These are phyloP conservation scores for Ophiostoma ips DNA, from an alignment of 2,329 filamentous ascomycete species.

Conservation along the genomic window DNA sequence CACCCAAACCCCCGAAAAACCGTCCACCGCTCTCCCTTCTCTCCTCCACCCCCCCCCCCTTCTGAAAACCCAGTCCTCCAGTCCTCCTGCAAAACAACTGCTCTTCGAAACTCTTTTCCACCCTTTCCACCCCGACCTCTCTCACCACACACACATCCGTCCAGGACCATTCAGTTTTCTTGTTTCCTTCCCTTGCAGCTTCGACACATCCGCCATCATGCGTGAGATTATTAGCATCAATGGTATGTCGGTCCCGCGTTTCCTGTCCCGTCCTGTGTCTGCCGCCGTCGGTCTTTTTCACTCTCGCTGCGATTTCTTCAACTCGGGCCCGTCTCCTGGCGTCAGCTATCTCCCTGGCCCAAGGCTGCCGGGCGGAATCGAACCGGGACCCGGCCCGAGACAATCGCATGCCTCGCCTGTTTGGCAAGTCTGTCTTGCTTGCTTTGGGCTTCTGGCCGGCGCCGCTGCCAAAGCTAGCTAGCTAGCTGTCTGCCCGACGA, in stretches of 20 bases:
- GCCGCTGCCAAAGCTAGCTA: no score
- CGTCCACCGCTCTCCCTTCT: constrained; percentile 6
- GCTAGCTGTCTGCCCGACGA: no score
- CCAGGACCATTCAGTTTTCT: no score
- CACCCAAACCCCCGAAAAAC: constrained; percentile 6
- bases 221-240: constrained; percentile 99
- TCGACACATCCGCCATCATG: constrained; percentile 50
- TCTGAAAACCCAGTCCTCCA: constrained; percentile 5
- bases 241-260: constrained; percentile 47
- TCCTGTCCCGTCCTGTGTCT: background rate
- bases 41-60: no score
- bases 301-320: no score
- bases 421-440: no score
- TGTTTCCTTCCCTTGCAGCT: background rate
- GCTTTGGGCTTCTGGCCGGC: no score
- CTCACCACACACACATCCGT: background rate
- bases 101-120: background rate
- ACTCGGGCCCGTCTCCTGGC: no score
- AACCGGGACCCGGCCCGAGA: no score
- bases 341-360: no score
- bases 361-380: no score
- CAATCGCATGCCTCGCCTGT: no score
- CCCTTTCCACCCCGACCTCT: constrained; percentile 1
- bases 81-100: constrained; percentile 3
- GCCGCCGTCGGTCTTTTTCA: background rate